Evolutionary conservation across 2,329 filamentous ascomycete species (phyloP), one percentile per base, ranked within the genome.

Genomic region (Apiospora hydei): DNA sequence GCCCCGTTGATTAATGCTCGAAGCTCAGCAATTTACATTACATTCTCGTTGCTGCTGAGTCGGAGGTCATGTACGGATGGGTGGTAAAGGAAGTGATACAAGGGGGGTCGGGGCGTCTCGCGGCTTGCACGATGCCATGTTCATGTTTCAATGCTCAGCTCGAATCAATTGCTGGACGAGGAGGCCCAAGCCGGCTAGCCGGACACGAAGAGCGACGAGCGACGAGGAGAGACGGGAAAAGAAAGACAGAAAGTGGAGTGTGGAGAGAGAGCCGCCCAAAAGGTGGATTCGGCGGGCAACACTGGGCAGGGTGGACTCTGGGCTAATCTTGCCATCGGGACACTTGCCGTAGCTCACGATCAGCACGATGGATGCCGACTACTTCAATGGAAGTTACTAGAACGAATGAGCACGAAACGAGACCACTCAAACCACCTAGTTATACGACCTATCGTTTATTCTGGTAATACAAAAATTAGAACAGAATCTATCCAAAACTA

Each of bases 111-210:
- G 57, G 57, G 57, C 34, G 57, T 64, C 30, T 64, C 57, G 57
- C 34, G 30, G 53, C 53, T 41, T 64, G 57, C 34, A 41, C 30
- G 57, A 41, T 34, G 16, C 26, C 26, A 30, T 30, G 26, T 30
- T 30, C 13, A 64, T 64, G 57, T 38, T 64, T 64, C 34, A 64
- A 64, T 64, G 57, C 57, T 64, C 57, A 41, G 57, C 57, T 64
- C 18, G 8, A n/a, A 64, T 41, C 10, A 10, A n/a, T 30, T 3
- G 26, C 1, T 30, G 26, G 26, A 30, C 26, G 26, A 30, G 10
- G 34, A 41, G 30, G 30, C 57, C 57, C 57, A 64, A 64, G 57
- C 57, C 57, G 57, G 57, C 57, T 64, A 64, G 57, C 57, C 57
- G 57, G 57, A 64, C 57, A 61, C 30, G 53, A 64, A 41, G 57